Percentiles rank a stretch among this genome's conserved stretches.
Evolutionary conservation across 352 stramenopile genomes (phyloP).

Genomic region (Phytophthora idaei): DNA sequence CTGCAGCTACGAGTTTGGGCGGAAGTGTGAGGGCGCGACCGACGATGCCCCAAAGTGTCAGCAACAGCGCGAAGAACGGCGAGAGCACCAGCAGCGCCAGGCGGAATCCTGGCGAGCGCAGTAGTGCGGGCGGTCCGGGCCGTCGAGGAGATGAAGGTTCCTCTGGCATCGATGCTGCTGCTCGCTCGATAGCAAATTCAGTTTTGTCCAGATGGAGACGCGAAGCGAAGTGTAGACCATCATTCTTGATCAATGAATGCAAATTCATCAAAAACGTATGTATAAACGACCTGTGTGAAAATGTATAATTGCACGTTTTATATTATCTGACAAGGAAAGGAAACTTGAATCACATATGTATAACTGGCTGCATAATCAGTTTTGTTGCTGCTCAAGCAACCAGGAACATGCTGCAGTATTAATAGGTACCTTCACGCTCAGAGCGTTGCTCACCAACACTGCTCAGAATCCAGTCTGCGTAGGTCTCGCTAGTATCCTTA

Average conservation of each 20-base stretch:
- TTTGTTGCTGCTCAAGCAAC: slow-evolving; percentile 8
- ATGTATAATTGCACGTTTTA: not conserved
- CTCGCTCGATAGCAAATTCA: slow-evolving; percentile 10
- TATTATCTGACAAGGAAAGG: not conserved
- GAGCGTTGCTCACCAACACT: not conserved
- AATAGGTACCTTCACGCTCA: no score
- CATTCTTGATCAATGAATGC: slow-evolving; percentile 7
- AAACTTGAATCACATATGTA: not conserved
- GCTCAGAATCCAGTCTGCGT: not conserved
- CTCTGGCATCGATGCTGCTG: slow-evolving; percentile 10
- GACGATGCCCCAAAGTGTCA: slow-evolving; percentile 61
- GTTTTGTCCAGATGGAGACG: slow-evolving; percentile 8
- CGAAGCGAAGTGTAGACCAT: slow-evolving; percentile 1
- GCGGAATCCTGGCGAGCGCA: slow-evolving; percentile 26
- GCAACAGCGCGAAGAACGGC: slow-evolving; percentile 52
- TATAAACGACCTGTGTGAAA: not conserved
- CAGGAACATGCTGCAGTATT: not conserved
- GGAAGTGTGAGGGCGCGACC: slow-evolving; percentile 59
- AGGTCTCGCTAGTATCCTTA: no score
- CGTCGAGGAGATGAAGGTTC: slow-evolving; percentile 11
- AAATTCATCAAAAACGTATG: not conserved
- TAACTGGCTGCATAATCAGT: slow-evolving; percentile 5
- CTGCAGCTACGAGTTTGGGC: slow-evolving; percentile 33
- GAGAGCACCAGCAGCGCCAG: slow-evolving; percentile 44
- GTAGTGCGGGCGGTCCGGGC: slow-evolving; percentile 23